Conservation (phyloP, 805 yeast species). For the Cyberlindnera misumaiensis region DNA sequence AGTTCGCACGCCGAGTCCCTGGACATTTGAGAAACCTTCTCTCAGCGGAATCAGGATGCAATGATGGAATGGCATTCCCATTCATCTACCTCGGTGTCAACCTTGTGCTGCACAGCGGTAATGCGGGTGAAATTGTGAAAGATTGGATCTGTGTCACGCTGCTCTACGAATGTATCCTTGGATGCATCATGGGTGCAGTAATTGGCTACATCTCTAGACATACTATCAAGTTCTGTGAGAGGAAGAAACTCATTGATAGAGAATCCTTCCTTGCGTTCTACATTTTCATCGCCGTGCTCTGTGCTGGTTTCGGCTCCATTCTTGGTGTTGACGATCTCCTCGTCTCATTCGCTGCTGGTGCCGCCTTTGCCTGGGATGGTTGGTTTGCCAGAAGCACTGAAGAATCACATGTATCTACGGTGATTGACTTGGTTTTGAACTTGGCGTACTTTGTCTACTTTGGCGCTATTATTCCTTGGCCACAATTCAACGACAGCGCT, state of each 20-base stretch:
- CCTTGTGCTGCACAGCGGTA: conserved; percentile 57
- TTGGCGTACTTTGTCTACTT: conserved; percentile 84
- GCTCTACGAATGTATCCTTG: conserved; percentile 76
- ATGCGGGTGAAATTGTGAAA: conserved; percentile 62
- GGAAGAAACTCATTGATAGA: conserved; percentile 64
- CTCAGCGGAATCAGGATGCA: conserved; percentile 84
- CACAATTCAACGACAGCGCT: conserved; percentile 52
- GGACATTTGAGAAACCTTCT: conserved; percentile 83
- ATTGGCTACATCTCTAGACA: conserved; percentile 70
- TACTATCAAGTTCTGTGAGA: conserved; percentile 68
- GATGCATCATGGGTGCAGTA: conserved; percentile 63
- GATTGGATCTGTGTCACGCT: conserved; percentile 77
- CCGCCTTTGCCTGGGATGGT: conserved; percentile 93
- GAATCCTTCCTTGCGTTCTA: conserved; percentile 86
- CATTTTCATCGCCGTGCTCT: conserved; percentile 71
- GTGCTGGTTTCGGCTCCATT: conserved; percentile 86
- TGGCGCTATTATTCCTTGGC: conserved; percentile 91
- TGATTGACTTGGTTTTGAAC: conserved; percentile 78
- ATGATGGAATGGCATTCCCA: conserved; percentile 96
- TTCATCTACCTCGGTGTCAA: conserved; percentile 69
- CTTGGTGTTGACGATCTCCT: conserved; percentile 84
- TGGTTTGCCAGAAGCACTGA: conserved; percentile 78
- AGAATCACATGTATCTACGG: conserved; percentile 81
- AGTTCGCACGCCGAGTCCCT: conserved; percentile 84
- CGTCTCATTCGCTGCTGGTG: conserved; percentile 88